Base-by-base conservation (phyloP, 2,329 filamentous ascomycete species). In the Intubia oerlemansii region DNA sequence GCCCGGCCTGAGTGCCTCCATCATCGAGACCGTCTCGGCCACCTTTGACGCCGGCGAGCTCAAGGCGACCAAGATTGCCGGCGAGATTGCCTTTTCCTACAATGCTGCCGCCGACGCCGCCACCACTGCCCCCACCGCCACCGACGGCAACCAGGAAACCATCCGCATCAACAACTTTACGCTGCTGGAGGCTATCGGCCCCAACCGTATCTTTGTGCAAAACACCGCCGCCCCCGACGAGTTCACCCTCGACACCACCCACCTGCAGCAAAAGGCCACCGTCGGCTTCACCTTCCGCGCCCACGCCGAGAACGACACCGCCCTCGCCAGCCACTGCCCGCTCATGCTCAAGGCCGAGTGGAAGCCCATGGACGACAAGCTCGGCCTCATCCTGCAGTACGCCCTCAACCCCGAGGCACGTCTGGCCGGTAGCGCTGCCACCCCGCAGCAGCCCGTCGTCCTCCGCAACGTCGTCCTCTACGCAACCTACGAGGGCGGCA, bases 241-340 rank as follows among this genome's bases (percentile, higher is more conserved):
- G 44, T 98, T 90, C 51, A 66, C 57, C 0, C 55, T 98, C 18
- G 67, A 84, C 36, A 53, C 88, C 6, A 59, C 69, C 10, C 69
- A 73, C 44, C 64, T 93, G 37, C 53, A 59, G 35, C 59, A 70
- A 40, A 69, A 73, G 41, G 73, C 79, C 2, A 65, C 74, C 0
- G 71, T 85, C 6, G 85, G 76, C 7, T 95, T 98, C 55, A 91
- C 88, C 34, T 98, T 95, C 49, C 78, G 84, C 42, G 59, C 93
- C 9, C 79, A 88, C 39, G 51, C 78, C 17, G 71, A 82, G 18
- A 58, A 66, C 12, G 40, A 50, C 5, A 36, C 50, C 2, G 37
- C 49, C 3, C 49, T 62, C 5, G 51, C 50, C 5, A 44, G 53
- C 4, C 71, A 79, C 40, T 73, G 75, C 9, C 82, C 84, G 0